Base-by-base conservation (phyloP, 495 filamentous ascomycete species). In the Geopyxis carbonaria region DNA sequence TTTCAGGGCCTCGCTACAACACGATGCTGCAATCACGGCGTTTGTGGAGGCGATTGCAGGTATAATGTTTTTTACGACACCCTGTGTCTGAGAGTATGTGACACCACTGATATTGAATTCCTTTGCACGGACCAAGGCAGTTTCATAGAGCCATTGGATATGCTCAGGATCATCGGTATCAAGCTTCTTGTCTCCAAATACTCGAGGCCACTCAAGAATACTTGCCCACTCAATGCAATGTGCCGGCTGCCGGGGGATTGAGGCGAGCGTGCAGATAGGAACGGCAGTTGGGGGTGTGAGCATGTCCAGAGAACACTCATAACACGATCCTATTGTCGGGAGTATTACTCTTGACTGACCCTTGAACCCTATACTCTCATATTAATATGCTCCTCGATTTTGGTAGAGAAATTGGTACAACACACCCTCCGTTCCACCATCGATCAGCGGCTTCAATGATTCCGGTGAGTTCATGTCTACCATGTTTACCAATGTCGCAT, bases 201-300 rank as follows among this genome's bases (percentile, higher is more conserved):
- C 34, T 32, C 53, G 50, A 40, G 72, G 68, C 78, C 78, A 83
- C 22, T 74, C 75, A 31, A 83, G 78, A 57, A 95, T 82, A 55
- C 93, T 84, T 11, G 91, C 91, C 91, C 91, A 99, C 59, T 99
- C 91, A 59, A 99, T 86, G 57, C 91, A 99, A 58, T 99, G 91
- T 54, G 93, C 81, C 18, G 91, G 91, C 55, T 99, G 91, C 13
- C 91, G 80, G 3, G 91, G 91, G 45, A 99, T 95, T 25, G 82
- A 87, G 21, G 91, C 91, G 44, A 99, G 72, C 0, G 91, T 99
- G 60, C 91, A 99, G 20, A 99, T 76, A 1, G 91, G 89, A 8
- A 99, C 91, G 7, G 87, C 82, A 16, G 85, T 79, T 34, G 83
- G 72, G 22, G 91, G 91, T 6, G 91, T 83, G 56, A 94, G 86